Evolutionary conservation across 148 eudicot species (phyloP).

Genomic region (Silene uniflora): DNA sequence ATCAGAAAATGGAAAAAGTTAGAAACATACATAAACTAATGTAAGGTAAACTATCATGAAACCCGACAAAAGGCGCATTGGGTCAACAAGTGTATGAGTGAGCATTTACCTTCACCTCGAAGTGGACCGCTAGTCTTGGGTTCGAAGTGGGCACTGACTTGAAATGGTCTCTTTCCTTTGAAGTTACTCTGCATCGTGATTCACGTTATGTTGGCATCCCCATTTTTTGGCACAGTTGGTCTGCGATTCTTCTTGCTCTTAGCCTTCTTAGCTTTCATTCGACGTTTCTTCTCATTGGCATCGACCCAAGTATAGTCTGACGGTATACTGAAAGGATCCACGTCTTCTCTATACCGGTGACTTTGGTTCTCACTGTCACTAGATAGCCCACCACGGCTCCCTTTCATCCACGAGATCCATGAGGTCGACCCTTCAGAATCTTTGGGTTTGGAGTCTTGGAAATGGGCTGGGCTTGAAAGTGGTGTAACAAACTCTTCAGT

Average conservation of each 20-base stretch:
- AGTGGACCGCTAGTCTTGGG: too few relatives aligned
- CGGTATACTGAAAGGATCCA: slow-evolving; percentile 82
- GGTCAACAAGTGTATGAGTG: background rate
- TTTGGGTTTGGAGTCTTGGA: slow-evolving; percentile 63
- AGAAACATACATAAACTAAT: background rate
- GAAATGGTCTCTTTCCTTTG: background rate
- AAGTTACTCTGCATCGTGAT: slow-evolving; percentile 43
- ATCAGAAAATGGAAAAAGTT: background rate
- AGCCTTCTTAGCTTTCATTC: slow-evolving; percentile 78
- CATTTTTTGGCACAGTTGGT: slow-evolving; percentile 36
- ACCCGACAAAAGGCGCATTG: background rate
- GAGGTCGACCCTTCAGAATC: slow-evolving; percentile 65
- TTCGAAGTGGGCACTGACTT: background rate
- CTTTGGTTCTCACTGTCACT: slow-evolving; percentile 41
- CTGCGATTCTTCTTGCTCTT: slow-evolving; percentile 60
- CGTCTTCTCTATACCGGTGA: slow-evolving; percentile 54
- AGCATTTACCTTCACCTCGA: too few relatives aligned
- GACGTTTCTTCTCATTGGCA: slow-evolving; percentile 80
- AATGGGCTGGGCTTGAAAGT: slow-evolving; percentile 78
- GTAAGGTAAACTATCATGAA: too few relatives aligned
- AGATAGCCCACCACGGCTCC: slow-evolving; percentile 44
- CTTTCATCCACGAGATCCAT: slow-evolving; percentile 94
- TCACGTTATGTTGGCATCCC: slow-evolving; percentile 34
- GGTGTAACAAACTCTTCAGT: slow-evolving; percentile 85
- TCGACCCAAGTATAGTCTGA: slow-evolving; percentile 87